phyloP scores from a whole-genome alignment of 495 filamentous ascomycete species.

The Tuber calosporum region DNA sequence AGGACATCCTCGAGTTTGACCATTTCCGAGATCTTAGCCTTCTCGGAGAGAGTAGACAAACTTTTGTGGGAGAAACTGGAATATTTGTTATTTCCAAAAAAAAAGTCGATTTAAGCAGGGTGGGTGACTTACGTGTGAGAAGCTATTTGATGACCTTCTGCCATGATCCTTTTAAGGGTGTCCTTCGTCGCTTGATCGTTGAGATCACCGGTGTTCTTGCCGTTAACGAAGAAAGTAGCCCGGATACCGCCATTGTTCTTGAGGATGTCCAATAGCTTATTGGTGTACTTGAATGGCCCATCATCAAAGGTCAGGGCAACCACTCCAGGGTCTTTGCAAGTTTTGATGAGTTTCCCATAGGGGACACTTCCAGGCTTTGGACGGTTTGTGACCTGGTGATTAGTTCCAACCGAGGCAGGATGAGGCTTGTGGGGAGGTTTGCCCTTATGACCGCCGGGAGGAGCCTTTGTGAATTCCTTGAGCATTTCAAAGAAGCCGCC shows the following conservation, averaged over 20 bases:
- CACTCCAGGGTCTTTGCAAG: slow-evolving; percentile 50
- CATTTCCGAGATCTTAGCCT: slow-evolving; percentile 54
- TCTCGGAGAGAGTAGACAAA: slow-evolving; percentile 49
- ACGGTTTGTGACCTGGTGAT: slow-evolving; percentile 8
- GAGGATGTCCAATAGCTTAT: slow-evolving; percentile 58
- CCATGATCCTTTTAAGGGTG: slow-evolving; percentile 53
- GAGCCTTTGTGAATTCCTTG: not conserved
- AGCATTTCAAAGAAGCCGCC: not conserved
- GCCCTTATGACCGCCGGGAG: not conserved
- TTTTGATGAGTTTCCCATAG: slow-evolving; percentile 47
- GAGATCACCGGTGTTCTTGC: slow-evolving; percentile 56
- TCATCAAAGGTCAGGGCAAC: slow-evolving; percentile 51
- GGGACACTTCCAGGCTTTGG: slow-evolving; percentile 31
- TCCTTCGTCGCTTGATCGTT: slow-evolving; percentile 45
- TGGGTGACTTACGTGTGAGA: slow-evolving; percentile 50
- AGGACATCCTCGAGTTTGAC: slow-evolving; percentile 60
- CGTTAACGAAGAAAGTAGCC: slow-evolving; percentile 65
- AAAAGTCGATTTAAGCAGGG: not conserved
- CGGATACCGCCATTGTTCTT: slow-evolving; percentile 56
- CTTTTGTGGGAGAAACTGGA: slow-evolving; percentile 56
- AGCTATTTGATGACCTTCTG: slow-evolving; percentile 62
- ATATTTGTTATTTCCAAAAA: slow-evolving; percentile 3
- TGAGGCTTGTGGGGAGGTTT: not conserved
- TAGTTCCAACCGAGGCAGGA: not conserved
- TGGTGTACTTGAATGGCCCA: slow-evolving; percentile 48